phyloP scores from a whole-genome alignment of 345 rosid genomes.

The Schrenkiella parvula region DNA sequence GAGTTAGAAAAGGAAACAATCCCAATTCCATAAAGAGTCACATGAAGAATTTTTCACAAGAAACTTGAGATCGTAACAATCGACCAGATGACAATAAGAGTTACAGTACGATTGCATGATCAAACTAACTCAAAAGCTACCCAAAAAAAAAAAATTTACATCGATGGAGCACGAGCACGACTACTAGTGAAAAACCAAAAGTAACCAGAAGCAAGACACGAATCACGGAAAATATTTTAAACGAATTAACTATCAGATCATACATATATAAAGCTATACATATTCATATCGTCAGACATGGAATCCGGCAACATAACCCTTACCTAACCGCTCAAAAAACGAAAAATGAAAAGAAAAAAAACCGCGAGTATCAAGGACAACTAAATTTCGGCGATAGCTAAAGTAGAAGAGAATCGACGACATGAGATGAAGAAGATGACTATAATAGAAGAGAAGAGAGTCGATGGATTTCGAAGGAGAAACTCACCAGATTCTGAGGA shows the following conservation, averaged over 20 bases:
- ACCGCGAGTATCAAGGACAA: neutral
- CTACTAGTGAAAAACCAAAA: neutral
- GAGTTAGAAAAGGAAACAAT: slow-evolving; percentile 5
- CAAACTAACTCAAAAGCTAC: neutral
- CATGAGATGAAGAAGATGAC: neutral
- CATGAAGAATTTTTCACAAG: neutral
- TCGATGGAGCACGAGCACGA: neutral
- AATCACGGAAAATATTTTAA: neutral
- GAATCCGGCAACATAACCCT: neutral
- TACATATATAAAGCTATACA: neutral
- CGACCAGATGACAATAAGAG: neutral
- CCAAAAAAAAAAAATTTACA: neutral
- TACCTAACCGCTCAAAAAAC: slow-evolving; percentile 7
- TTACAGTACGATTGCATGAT: neutral
- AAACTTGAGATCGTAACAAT: neutral
- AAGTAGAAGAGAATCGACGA: neutral
- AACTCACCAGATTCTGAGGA: slow-evolving; percentile 32
- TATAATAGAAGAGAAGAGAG: neutral
- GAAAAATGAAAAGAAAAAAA: neutral
- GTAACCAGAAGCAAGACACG: neutral
- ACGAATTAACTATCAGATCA: neutral
- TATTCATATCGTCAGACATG: neutral
- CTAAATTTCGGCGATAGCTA: neutral
- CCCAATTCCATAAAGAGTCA: neutral
- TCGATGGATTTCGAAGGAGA: neutral